A percentile compares a stretch with the other conserved stretches of the same genome.
Conservation (phyloP, 106 monocot genomes). For the Apostasia shenzhenica region DNA sequence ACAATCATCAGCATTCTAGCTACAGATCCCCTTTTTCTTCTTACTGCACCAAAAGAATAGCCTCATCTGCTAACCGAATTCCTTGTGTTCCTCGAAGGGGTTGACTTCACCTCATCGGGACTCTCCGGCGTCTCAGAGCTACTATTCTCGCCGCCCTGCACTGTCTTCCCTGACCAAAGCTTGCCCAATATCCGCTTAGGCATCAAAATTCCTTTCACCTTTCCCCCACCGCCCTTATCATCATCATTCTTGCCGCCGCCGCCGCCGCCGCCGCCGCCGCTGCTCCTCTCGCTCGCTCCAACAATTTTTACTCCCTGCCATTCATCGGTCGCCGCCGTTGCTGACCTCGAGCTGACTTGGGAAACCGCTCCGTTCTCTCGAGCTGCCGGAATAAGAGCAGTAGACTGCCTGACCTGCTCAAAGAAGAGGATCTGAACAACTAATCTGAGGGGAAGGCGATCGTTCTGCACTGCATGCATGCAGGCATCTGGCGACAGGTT, state of each 20-base stretch:
- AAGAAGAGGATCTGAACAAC: slow-evolving; percentile 84
- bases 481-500: slow-evolving; percentile 64
- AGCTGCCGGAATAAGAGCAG: not conserved
- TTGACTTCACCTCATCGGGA: slow-evolving; percentile 7
- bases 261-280: not conserved
- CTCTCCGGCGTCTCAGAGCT: not conserved
- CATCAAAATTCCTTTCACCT: slow-evolving; percentile 3
- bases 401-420: slow-evolving; percentile 36
- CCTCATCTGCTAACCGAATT: not conserved
- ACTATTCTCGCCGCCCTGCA: slow-evolving; percentile 9
- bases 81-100: slow-evolving; percentile 9
- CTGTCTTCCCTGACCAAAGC: slow-evolving; percentile 3
- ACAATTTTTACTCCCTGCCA: slow-evolving; percentile 10
- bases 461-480: slow-evolving; percentile 67
- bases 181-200: slow-evolving; percentile 7
- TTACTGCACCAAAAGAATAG: too few species aligned
- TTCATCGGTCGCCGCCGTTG: slow-evolving; percentile 12
- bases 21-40: too few species aligned
- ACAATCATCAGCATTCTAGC: too few species aligned
- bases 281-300: not conserved
- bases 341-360: slow-evolving; percentile 8
- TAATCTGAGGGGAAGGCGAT: slow-evolving; percentile 59
- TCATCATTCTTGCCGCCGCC: not conserved
- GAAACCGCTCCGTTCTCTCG: slow-evolving; percentile 9
- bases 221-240: not conserved